Evolutionary conservation across 2,329 filamentous ascomycete genomes (phyloP), one percentile per base, ranked within the genome.

Genomic region (Microdochium trichocladiopsis): DNA sequence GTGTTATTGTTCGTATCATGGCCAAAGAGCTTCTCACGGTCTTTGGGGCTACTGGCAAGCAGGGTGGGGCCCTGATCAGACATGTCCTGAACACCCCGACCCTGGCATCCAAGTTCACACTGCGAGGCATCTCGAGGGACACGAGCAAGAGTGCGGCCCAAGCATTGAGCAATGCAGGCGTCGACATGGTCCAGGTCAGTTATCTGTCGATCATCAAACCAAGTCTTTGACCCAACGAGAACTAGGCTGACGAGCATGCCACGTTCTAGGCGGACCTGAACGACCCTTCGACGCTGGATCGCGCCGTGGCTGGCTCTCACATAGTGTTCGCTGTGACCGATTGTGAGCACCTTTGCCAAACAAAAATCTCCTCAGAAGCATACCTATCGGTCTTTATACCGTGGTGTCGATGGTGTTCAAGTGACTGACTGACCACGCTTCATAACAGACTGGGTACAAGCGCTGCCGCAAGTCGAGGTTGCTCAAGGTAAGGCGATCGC

Each of bases 401-500:
- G 8, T 33, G 8, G 28, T 14, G 14, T 14, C 8, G 28, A 33
- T 33, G 8, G 28, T 14, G 8, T 8, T 14, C 28, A 33, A 33
- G 8, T 14, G 8, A 14, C 8, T 14, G 28, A n/a, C n/a, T n/a
- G n/a, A n/a, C n/a, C 28, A 33, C 28, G 28, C 28, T 33, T 33
- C 28, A 8, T 33, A 14, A 33, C 28, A 33, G 28, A 8, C 14
- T 33, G 28, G 28, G 28, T 8, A 14, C 8, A 11, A 33, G 28
- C 8, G 8, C 8, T 8, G 8, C 28, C 68, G 49, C 62, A 73
- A 11, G 56, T 69, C 52, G 67, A 76, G 54, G 55, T 67, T 56
- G 66, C 58, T 54, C 75, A 70, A 64, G 73, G 72, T 57, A 80
- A 69, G 51, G 64, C 66, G 41, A 71, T 77, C 41, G 69, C 73